These are phyloP conservation scores for Raffaelea ambrosiae DNA, from an alignment of 2,329 filamentous ascomycete species.

Conservation along the genomic window DNA sequence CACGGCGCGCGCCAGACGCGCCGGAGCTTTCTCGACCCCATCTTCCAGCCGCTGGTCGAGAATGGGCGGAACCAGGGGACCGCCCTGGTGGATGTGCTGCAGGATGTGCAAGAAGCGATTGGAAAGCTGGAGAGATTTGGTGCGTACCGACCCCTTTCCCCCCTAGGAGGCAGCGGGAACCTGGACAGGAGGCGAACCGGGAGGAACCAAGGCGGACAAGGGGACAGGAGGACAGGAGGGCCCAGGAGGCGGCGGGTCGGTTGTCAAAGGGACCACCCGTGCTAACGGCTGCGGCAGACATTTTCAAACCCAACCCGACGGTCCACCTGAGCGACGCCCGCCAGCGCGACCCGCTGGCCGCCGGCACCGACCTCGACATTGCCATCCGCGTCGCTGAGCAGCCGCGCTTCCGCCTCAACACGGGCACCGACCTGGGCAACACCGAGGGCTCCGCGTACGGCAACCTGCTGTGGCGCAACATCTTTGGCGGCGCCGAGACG, in stretches of 20 bases:
- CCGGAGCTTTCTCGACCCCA: slow-evolving; percentile 68
- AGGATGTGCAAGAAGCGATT: slow-evolving; percentile 60
- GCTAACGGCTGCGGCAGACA: slow-evolving; percentile 58
- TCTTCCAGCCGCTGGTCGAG: slow-evolving; percentile 70
- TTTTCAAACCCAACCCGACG: slow-evolving; percentile 76
- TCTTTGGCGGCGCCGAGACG: slow-evolving; percentile 89
- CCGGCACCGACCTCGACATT: slow-evolving; percentile 71
- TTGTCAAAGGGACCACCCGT: neutral
- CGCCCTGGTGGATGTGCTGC: slow-evolving; percentile 71
- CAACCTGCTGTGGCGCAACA: slow-evolving; percentile 78
- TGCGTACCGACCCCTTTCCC: too few relatives aligned
- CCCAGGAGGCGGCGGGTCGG: too few relatives aligned
- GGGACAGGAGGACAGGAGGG: neutral
- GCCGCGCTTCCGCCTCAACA: slow-evolving; percentile 79
- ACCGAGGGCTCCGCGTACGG: slow-evolving; percentile 90
- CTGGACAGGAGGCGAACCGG: neutral
- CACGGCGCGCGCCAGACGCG: slow-evolving; percentile 80
- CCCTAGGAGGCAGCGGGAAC: neutral
- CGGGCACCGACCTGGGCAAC: slow-evolving; percentile 89
- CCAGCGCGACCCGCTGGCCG: slow-evolving; percentile 57
- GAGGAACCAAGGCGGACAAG: neutral
- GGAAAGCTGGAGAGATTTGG: slow-evolving; percentile 74
- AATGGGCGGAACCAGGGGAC: slow-evolving; percentile 58
- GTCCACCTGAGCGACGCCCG: slow-evolving; percentile 74
- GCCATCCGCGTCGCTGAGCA: slow-evolving; percentile 72